Evolutionary conservation across 345 rosid species (phyloP).

Genomic region (Erucastrum elatum): DNA sequence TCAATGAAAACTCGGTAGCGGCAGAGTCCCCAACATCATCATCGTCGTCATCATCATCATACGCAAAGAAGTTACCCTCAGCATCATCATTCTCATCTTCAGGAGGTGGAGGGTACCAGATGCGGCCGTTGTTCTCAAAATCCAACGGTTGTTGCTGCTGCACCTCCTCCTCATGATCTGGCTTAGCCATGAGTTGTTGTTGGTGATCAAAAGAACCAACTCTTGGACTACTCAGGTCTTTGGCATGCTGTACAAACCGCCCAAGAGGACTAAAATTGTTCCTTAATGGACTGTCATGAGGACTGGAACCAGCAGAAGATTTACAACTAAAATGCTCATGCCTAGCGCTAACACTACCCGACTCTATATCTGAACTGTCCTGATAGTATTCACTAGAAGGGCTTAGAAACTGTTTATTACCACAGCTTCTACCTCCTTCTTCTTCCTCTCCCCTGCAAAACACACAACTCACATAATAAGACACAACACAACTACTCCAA

Average conservation of each 20-base stretch:
- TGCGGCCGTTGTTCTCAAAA: slow-evolving; percentile 75
- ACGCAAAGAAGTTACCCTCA: slow-evolving; percentile 65
- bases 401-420: slow-evolving; percentile 61
- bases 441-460: slow-evolving; percentile 77
- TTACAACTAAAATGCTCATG: slow-evolving; percentile 66
- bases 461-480: background rate
- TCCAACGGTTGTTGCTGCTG: slow-evolving; percentile 60
- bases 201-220: slow-evolving; percentile 53
- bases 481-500: background rate
- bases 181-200: slow-evolving; percentile 56
- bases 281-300: slow-evolving; percentile 88
- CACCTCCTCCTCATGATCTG: slow-evolving; percentile 38
- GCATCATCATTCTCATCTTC: slow-evolving; percentile 82
- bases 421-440: slow-evolving; percentile 56
- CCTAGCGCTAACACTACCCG: slow-evolving; percentile 80
- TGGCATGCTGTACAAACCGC: slow-evolving; percentile 68
- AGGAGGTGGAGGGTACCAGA: slow-evolving; percentile 95
- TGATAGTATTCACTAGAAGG: slow-evolving; percentile 67
- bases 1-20: slow-evolving; percentile 59
- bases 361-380: slow-evolving; percentile 70
- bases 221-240: slow-evolving; percentile 54
- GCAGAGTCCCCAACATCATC: slow-evolving; percentile 82
- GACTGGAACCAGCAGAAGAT: slow-evolving; percentile 78
- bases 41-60: slow-evolving; percentile 68
- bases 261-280: slow-evolving; percentile 80